These are phyloP conservation scores for Ogataea trehalophila DNA, from an alignment of 805 yeast species.

Conservation along the genomic window DNA sequence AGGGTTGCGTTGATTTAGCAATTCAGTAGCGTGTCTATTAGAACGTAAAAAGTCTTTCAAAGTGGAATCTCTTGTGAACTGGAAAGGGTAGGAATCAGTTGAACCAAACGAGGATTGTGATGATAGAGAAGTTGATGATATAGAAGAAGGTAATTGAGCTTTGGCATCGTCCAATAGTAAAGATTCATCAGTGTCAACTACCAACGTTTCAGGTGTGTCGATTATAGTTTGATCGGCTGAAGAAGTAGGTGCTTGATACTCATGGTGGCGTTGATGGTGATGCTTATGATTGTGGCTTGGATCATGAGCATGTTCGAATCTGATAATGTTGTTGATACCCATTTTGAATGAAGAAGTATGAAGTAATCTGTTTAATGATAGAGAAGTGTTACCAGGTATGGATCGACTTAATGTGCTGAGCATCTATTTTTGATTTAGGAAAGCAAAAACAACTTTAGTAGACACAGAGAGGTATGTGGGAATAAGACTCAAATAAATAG, in stretches of 20 bases:
- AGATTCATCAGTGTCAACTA: not conserved
- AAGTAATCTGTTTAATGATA: not conserved
- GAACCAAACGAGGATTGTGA: slow-evolving; percentile 5
- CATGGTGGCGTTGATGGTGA: slow-evolving; percentile 1
- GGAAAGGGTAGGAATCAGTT: slow-evolving; percentile 31
- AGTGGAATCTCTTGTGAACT: slow-evolving; percentile 43
- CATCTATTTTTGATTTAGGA: too few species aligned
- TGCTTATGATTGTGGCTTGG: slow-evolving; percentile 6
- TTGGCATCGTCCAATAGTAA: not conserved
- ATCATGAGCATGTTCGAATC: slow-evolving; percentile 23
- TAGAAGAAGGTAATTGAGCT: not conserved
- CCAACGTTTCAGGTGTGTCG: not conserved
- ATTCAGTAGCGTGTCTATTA: slow-evolving; percentile 43
- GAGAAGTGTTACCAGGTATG: not conserved
- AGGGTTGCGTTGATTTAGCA: slow-evolving; percentile 46
- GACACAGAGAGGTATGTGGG: too few species aligned
- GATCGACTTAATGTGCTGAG: too few species aligned
- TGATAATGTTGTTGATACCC: slow-evolving; percentile 23
- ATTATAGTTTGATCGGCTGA: not conserved
- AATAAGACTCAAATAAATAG: too few species aligned
- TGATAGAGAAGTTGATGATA: slow-evolving; percentile 5
- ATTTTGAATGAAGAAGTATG: slow-evolving; percentile 11
- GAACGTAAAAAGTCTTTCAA: slow-evolving; percentile 44
- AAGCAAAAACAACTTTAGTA: too few species aligned
- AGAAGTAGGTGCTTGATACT: not conserved